Evolutionary conservation across 2,329 filamentous ascomycete genomes (phyloP).

Genomic region (Aspergillus carbonarius): DNA sequence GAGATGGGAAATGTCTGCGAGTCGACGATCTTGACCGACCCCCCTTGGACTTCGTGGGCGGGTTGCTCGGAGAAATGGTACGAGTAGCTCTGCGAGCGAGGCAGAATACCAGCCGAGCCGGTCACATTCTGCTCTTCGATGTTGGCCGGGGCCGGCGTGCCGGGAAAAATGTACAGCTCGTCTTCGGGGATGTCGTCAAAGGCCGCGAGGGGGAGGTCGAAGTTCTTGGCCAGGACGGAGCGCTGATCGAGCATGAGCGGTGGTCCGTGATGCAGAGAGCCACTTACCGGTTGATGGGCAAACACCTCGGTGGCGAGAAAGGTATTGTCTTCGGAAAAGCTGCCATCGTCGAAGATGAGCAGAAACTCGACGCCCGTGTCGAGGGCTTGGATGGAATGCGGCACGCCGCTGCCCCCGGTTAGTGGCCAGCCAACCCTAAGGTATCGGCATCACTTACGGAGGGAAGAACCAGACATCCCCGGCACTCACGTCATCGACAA

Average conservation of each 20-base stretch:
- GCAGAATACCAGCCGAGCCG: conserved; percentile 62
- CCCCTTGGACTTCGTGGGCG: conserved; percentile 65
- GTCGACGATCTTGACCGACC: conserved; percentile 71
- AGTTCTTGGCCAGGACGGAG: conserved; percentile 56
- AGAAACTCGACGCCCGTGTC: conserved; percentile 66
- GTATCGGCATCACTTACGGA: conserved; percentile 40
- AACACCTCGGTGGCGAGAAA: conserved; percentile 68
- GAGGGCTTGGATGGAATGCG: conserved; percentile 73
- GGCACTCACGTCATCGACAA: conserved; percentile 72
- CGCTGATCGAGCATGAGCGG: conserved; percentile 33
- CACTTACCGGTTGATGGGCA: conserved; percentile 32
- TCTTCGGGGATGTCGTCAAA: conserved; percentile 64
- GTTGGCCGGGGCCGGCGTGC: conserved; percentile 60
- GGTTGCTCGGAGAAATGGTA: conserved; percentile 71
- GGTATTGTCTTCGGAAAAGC: conserved; percentile 70
- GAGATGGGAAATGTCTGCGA: conserved; percentile 74
- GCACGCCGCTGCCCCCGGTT: conserved; percentile 54
- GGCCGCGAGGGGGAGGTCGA: conserved; percentile 49
- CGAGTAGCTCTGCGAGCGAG: conserved; percentile 64
- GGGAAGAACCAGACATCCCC: conserved; percentile 84
- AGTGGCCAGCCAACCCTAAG: neutral
- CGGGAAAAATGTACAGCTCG: conserved; percentile 77
- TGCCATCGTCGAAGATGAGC: conserved; percentile 61
- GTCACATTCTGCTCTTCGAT: conserved; percentile 65
- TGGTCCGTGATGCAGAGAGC: neutral